Evolutionary conservation across 2,329 filamentous ascomycete species (phyloP).

Genomic region (Elsinoe fawcettii): DNA sequence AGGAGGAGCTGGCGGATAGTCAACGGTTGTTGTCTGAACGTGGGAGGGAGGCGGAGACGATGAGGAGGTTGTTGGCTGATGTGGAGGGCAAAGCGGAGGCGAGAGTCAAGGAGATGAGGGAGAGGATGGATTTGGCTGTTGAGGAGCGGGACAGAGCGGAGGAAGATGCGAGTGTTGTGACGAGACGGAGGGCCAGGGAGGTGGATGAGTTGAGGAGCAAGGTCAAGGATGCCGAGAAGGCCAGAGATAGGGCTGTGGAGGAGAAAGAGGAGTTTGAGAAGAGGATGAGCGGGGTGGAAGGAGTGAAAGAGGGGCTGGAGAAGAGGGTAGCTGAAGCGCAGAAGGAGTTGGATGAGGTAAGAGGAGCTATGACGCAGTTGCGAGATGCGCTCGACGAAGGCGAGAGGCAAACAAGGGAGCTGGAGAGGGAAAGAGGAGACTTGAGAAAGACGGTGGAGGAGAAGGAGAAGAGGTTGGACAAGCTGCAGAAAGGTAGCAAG

Average conservation of each 20-base stretch:
- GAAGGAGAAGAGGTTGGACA: conserved; percentile 67
- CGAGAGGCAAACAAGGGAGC: conserved; percentile 73
- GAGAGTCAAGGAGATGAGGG: conserved; percentile 80
- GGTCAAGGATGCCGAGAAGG: conserved; percentile 72
- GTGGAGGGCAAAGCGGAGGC: conserved; percentile 75
- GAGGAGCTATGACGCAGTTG: conserved; percentile 67
- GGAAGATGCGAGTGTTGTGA: conserved; percentile 74
- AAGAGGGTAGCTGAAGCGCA: conserved; percentile 58
- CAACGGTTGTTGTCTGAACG: conserved; percentile 80
- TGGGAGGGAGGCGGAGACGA: conserved; percentile 86
- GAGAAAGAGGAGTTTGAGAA: conserved; percentile 73
- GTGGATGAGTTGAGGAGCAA: conserved; percentile 75
- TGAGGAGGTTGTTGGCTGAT: conserved; percentile 80
- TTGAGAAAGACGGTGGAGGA: conserved; percentile 71
- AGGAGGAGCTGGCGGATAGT: conserved; percentile 85
- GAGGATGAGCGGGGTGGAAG: conserved; percentile 65
- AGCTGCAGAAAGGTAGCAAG: conserved; percentile 62
- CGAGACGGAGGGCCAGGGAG: conserved; percentile 69
- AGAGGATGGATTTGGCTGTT: conserved; percentile 79
- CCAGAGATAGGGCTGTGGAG: conserved; percentile 60
- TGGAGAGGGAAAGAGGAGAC: conserved; percentile 74
- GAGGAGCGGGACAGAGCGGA: conserved; percentile 90
- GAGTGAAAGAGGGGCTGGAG: conserved; percentile 69
- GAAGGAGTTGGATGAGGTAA: conserved; percentile 68
- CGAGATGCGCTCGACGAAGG: conserved; percentile 77